Base-by-base conservation (phyloP, 768 basidiomycete genomes). In the Leccinum barrowsii region DNA sequence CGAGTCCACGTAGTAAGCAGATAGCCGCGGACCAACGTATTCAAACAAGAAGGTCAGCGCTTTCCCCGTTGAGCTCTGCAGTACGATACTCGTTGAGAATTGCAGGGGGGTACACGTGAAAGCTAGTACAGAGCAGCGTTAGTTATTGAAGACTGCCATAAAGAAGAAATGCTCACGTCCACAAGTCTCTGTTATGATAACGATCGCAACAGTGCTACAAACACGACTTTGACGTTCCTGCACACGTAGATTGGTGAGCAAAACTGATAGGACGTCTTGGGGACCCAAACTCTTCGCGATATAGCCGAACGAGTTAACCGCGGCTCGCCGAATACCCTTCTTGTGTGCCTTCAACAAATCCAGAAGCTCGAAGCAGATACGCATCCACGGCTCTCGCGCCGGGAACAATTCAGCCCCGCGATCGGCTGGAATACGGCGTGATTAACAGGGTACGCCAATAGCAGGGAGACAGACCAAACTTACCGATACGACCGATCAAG, bases 271-370 rank as follows among this genome's bases (percentile, higher is more conserved):
- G 1, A 99, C 97, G 69, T 99, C 97, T 74, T 98, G 96, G 50
- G 97, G 96, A 77, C 97, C 97, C 76, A 99, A 87, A 76, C 92
- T 95, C 79, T 98, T 98, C 58, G 97, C 97, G 61, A 99, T 99
- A 65, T 99, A 99, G 67, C 97, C 97, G 66, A 99, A 99, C 1
- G 96, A 97, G 78, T 99, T 98, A 76, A 98, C 97, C 19, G 97
- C 96, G 1, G 96, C 97, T 70, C 96, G 92, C 54, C 97, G 90
- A 69, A 98, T 99, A 46, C 91, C 96, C 75, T 98, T 98, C 79
- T 99, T 99, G 79, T 99, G 97, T 8, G 97, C 97, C 73, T 98
- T 98, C 67, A 98, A 82, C 24, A 99, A 81, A 69, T 98, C 97
- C 52, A 99, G 83, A 34, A 99, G 77, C 70, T 99, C 97, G 75